A percentile compares a stretch with the other conserved stretches of the same genome.
phyloP scores from a whole-genome alignment of 306 rosid species.

The Pterocarpus macrocarpus region DNA sequence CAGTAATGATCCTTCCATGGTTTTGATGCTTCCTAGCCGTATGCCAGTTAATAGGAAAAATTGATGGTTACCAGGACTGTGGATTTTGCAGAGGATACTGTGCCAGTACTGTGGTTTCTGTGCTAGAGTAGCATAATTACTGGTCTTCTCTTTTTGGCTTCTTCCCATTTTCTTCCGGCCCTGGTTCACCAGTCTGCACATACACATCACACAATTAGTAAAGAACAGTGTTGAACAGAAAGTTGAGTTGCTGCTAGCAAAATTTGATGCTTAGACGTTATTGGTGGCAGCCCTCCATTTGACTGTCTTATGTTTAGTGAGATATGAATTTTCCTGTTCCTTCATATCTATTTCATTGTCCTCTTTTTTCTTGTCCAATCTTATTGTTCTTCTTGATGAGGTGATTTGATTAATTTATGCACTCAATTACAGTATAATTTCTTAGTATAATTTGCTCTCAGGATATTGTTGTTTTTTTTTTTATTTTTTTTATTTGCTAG shows the following conservation, averaged over 20 bases:
- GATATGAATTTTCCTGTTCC: slow-evolving; percentile 4
- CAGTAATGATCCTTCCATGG: neutral
- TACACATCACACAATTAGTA: neutral
- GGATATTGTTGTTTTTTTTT: neutral
- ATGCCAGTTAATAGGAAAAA: neutral
- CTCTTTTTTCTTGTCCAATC: neutral
- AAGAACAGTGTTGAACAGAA: neutral
- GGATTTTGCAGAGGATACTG: neutral
- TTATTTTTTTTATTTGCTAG: neutral
- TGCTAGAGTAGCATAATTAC: neutral
- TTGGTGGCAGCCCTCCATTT: neutral
- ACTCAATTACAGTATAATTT: neutral
- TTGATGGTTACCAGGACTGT: neutral
- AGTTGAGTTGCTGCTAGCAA: neutral
- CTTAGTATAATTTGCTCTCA: neutral
- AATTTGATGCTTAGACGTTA: neutral
- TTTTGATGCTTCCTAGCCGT: neutral
- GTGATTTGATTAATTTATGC: neutral
- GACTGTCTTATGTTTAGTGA: neutral
- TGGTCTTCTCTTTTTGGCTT: neutral
- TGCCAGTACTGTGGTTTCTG: neutral
- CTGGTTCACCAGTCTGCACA: neutral
- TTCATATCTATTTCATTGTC: neutral
- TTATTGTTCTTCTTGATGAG: slow-evolving; percentile 7
- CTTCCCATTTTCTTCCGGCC: neutral